A percentile compares a stretch with the other conserved stretches of the same genome.
Conservation (phyloP, 345 rosid species). For the Passiflora organensis region DNA sequence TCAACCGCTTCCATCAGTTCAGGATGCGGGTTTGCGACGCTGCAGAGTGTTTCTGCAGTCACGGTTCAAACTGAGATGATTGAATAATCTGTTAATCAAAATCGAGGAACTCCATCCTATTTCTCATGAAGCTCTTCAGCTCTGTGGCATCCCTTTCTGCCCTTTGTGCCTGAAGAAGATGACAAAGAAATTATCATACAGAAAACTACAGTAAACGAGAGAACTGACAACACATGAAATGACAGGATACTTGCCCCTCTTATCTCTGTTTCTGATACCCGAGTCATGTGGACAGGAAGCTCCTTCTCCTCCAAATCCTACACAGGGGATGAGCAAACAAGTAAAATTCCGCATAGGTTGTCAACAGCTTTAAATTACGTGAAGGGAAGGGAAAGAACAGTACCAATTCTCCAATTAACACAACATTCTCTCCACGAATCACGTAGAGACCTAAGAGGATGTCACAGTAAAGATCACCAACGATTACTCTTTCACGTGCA, state of each 20-base stretch:
- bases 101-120: constrained; percentile 65
- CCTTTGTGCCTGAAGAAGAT: constrained; percentile 47
- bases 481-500: constrained; percentile 93
- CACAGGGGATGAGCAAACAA: constrained; percentile 8
- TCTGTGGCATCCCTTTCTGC: constrained; percentile 57
- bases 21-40: too few species aligned
- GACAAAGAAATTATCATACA: not conserved
- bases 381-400: constrained; percentile 5
- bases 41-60: constrained; percentile 16
- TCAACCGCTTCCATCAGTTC: constrained; percentile 1
- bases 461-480: constrained; percentile 82
- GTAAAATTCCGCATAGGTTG: constrained; percentile 1
- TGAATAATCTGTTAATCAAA: constrained; percentile 32
- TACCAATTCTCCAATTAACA: constrained; percentile 94
- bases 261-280: constrained; percentile 71
- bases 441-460: constrained; percentile 92
- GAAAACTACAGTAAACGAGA: too few species aligned
- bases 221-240: too few species aligned
- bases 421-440: constrained; percentile 96
- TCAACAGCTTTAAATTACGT: not conserved
- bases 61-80: constrained; percentile 11
- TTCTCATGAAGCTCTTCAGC: constrained; percentile 56
- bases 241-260: constrained; percentile 42
- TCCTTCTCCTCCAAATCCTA: constrained; percentile 89
- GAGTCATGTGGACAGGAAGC: constrained; percentile 86